Evolutionary conservation across 768 basidiomycete genomes (phyloP), one percentile per base, ranked within the genome.

Genomic region (Tricholomella constricta): DNA sequence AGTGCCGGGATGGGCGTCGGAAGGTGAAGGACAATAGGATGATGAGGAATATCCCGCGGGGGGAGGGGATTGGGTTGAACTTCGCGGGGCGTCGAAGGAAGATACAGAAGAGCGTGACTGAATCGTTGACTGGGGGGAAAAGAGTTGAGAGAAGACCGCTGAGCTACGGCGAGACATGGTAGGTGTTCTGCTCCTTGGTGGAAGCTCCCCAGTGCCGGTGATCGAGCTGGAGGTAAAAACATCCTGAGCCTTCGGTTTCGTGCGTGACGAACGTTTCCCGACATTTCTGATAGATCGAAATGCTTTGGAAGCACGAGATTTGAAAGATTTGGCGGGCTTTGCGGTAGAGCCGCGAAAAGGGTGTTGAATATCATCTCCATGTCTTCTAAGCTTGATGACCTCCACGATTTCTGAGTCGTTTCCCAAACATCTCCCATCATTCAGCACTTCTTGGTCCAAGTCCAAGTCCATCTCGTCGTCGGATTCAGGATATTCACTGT

Each of bases 361-460:
- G 12, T 44, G 43, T 17, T 48, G 53, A 34, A 42, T 47, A 36
- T 56, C 48, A 43, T 61, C 38, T 23, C 23, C 46, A 45, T 65
- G 58, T 32, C 82, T 77, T 57, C 77, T 72, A 52, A 86, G 77
- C 62, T 82, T 84, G 34, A 86, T 72, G 26, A 86, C 78, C 62
- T 86, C 84, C 12, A 84, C 69, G 31, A 85, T 76, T 58, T 84
- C 83, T 17, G 79, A 82, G 54, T 80, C 80, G 52, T 77, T 66
- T 14, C 70, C 75, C 35, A 62, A 46, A 34, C 68, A 63, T 41
- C 37, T 44, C 65, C 47, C 41, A 26, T 63, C 64, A 25, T 34
- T 19, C 4, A 62, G 61, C 38, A 48, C 49, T 2, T 70, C 64
- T 12, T 59, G 51, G 6, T 70, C 67, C 17, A 48, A 53, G 11